Percentiles rank a stretch among this genome's conserved stretches.
Evolutionary conservation across 306 rosid species (phyloP).

Genomic region (Cicer cuneatum): DNA sequence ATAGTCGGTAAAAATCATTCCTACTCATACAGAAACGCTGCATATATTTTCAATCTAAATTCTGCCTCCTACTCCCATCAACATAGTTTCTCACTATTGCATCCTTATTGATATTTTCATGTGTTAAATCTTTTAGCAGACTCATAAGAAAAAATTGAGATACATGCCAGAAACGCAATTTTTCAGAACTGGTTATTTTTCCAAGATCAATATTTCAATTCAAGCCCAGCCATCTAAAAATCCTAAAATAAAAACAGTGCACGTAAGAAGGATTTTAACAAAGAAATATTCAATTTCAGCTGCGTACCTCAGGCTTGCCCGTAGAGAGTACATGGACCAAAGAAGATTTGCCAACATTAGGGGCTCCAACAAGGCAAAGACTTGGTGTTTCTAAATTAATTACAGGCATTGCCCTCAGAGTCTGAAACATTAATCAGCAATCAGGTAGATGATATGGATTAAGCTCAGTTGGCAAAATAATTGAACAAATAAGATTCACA

Average conservation of each 20-base stretch:
- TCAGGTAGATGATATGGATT: constrained; percentile 39
- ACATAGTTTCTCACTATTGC: not conserved
- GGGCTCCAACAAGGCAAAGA: constrained; percentile 99
- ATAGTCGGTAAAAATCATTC: too few species aligned
- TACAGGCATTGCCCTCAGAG: constrained; percentile 91
- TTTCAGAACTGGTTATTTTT: constrained; percentile 5
- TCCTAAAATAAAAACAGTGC: constrained; percentile 1
- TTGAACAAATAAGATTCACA: constrained; percentile 18
- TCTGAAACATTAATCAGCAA: constrained; percentile 55
- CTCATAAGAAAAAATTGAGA: constrained; percentile 16
- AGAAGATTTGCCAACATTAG: constrained; percentile 96
- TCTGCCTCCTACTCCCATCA: too few species aligned
- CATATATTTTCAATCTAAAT: too few species aligned
- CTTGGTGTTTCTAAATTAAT: constrained; percentile 85
- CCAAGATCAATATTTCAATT: constrained; percentile 34
- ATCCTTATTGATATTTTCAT: constrained; percentile 25
- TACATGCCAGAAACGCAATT: constrained; percentile 23
- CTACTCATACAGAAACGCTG: too few species aligned
- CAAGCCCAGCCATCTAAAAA: constrained; percentile 16
- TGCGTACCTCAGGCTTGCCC: constrained; percentile 94
- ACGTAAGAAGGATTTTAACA: constrained; percentile 39
- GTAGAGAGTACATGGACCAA: constrained; percentile 92
- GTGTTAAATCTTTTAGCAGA: not conserved
- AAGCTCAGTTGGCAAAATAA: not conserved
- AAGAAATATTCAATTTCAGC: constrained; percentile 33